Conservation (phyloP, 129 eudicot genomes). For the Centrapalus pauciflorus region DNA sequence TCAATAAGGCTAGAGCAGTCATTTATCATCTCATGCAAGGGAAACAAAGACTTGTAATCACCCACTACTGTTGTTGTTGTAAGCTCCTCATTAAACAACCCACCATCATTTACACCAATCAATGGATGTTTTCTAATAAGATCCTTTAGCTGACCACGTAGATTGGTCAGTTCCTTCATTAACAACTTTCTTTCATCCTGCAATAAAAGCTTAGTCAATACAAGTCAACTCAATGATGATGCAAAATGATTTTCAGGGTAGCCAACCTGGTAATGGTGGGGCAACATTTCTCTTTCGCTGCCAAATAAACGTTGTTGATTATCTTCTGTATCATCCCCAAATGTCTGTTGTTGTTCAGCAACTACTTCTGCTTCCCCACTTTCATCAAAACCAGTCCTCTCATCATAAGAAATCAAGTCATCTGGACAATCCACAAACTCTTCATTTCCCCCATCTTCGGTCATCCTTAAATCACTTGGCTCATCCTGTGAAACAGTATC, state of each 20-base stretch:
- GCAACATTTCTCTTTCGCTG: slow-evolving; percentile 42
- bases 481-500: slow-evolving; percentile 30
- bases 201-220: slow-evolving; percentile 8
- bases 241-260: not conserved
- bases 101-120: slow-evolving; percentile 21
- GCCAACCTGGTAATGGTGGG: slow-evolving; percentile 52
- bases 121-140: slow-evolving; percentile 19
- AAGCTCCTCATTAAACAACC: slow-evolving; percentile 7
- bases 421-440: slow-evolving; percentile 96
- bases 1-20: slow-evolving; percentile 46
- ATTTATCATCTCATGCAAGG: slow-evolving; percentile 53
- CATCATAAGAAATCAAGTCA: slow-evolving; percentile 40
- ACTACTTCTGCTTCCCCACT: slow-evolving; percentile 22
- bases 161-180: slow-evolving; percentile 36
- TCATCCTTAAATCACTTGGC: slow-evolving; percentile 34
- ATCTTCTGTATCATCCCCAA: slow-evolving; percentile 26
- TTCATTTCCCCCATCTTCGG: slow-evolving; percentile 75
- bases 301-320: slow-evolving; percentile 14
- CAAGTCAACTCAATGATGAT: not conserved
- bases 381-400: slow-evolving; percentile 9
- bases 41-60: slow-evolving; percentile 11
- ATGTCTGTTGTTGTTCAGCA: slow-evolving; percentile 17
- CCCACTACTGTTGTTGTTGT: slow-evolving; percentile 14
- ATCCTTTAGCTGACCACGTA: slow-evolving; percentile 35
- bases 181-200: slow-evolving; percentile 67